Evolutionary conservation across 2,329 filamentous ascomycete genomes (phyloP).

Genomic region (Chalaropsis ovoidea): DNA sequence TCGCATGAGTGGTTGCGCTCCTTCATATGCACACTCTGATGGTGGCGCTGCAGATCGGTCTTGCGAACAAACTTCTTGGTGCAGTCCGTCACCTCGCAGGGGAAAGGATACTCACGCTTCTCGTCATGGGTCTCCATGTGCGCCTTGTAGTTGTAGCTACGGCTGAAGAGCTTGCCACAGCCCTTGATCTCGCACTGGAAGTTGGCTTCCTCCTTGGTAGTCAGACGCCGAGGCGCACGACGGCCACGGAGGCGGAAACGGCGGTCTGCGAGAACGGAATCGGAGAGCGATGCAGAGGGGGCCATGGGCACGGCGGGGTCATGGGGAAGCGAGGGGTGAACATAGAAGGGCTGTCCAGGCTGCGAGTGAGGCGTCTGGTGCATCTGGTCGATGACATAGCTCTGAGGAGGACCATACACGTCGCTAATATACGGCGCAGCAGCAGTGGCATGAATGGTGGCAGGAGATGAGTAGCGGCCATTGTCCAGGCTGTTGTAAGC

Average conservation of each 20-base stretch:
- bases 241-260: slow-evolving; percentile 28
- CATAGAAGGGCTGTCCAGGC: neutral
- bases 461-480: slow-evolving; percentile 35
- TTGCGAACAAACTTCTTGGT: slow-evolving; percentile 69
- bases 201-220: slow-evolving; percentile 59
- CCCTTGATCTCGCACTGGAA: slow-evolving; percentile 57
- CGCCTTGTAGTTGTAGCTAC: slow-evolving; percentile 77
- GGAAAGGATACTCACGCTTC: slow-evolving; percentile 58
- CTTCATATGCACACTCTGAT: slow-evolving; percentile 63
- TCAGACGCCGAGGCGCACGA: slow-evolving; percentile 43
- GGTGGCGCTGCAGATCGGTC: slow-evolving; percentile 60
- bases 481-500: slow-evolving; percentile 13
- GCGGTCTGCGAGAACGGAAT: slow-evolving; percentile 16
- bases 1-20: slow-evolving; percentile 59
- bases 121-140: slow-evolving; percentile 79
- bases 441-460: slow-evolving; percentile 31
- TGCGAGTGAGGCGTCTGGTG: slow-evolving; percentile 13
- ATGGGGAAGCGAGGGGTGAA: neutral
- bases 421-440: slow-evolving; percentile 22
- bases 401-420: slow-evolving; percentile 20
- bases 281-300: slow-evolving; percentile 26
- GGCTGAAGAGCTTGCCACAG: slow-evolving; percentile 70
- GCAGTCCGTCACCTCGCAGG: slow-evolving; percentile 56
- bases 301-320: neutral
- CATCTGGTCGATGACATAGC: slow-evolving; percentile 28